Evolutionary conservation across 192 early-diverging fungal species (phyloP).

Genomic region (Backusella circina): DNA sequence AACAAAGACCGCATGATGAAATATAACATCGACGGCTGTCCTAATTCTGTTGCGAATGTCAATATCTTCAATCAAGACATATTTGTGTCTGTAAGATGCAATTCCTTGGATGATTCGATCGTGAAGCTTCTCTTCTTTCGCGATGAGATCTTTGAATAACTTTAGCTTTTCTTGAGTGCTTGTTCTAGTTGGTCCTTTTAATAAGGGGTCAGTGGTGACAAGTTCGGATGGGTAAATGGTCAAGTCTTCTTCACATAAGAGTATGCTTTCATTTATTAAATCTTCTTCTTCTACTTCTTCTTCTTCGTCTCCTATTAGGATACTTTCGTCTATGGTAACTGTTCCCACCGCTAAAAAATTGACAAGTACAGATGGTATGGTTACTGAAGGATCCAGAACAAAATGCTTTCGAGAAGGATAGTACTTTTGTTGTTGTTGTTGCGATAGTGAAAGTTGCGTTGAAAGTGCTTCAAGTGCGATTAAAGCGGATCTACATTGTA

Average conservation of each 20-base stretch:
- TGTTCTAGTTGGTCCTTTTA: not conserved
- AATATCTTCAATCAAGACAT: constrained; percentile 37
- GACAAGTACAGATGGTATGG: not conserved
- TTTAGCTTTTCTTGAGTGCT: not conserved
- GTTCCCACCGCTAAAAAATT: not conserved
- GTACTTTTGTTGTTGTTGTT: not conserved
- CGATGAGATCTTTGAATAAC: constrained; percentile 9
- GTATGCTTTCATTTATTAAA: not conserved
- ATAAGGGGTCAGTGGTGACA: not conserved
- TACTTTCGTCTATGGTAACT: not conserved
- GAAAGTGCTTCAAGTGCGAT: constrained; percentile 28
- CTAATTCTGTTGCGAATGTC: constrained; percentile 35
- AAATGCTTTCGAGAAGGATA: not conserved
- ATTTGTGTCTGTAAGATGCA: constrained; percentile 35
- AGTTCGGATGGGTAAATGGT: constrained; percentile 5
- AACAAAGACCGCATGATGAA: constrained; percentile 37
- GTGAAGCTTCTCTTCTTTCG: constrained; percentile 24
- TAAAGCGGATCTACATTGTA: constrained; percentile 32
- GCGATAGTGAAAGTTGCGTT: constrained; percentile 9
- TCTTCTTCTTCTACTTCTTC: not conserved
- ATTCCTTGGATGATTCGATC: constrained; percentile 32
- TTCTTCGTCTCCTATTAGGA: not conserved
- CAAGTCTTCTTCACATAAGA: not conserved
- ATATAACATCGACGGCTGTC: constrained; percentile 30
- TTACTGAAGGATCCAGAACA: not conserved